These are phyloP conservation scores for Zarea fungicola DNA, from an alignment of 2,329 filamentous ascomycete species.

Conservation along the genomic window DNA sequence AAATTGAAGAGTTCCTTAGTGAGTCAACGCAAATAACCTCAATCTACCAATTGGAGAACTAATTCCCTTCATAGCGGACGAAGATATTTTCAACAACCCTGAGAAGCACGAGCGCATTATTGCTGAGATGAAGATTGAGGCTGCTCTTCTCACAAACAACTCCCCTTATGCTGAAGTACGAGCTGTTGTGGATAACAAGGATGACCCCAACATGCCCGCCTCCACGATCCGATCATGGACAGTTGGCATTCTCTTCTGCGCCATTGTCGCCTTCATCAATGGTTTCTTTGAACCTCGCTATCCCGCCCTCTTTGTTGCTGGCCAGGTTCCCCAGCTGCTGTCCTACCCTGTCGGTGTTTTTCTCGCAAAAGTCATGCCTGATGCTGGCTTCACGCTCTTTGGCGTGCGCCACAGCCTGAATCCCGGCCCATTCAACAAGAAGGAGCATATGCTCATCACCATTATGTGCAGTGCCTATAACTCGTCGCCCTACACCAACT, in stretches of 20 bases:
- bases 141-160: slow-evolving; percentile 46
- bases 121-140: slow-evolving; percentile 48
- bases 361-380: slow-evolving; percentile 41
- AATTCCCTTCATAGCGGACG: slow-evolving; percentile 11
- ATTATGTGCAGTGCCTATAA: slow-evolving; percentile 50
- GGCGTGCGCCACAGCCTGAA: slow-evolving; percentile 39
- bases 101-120: slow-evolving; percentile 38
- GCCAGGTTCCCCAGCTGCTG: slow-evolving; percentile 50
- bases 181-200: slow-evolving; percentile 49
- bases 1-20: slow-evolving; percentile 24
- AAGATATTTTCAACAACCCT: slow-evolving; percentile 30
- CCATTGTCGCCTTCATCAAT: slow-evolving; percentile 43
- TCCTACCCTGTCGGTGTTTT: slow-evolving; percentile 44
- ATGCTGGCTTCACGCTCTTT: slow-evolving; percentile 36
- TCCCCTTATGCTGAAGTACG: slow-evolving; percentile 53
- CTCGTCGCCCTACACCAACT: slow-evolving; percentile 42
- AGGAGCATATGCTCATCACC: slow-evolving; percentile 52
- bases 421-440: slow-evolving; percentile 48
- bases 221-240: slow-evolving; percentile 49
- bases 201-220: slow-evolving; percentile 42
- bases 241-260: slow-evolving; percentile 43
- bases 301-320: slow-evolving; percentile 43
- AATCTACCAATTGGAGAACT: background rate
- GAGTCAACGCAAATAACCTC: slow-evolving; percentile 17
- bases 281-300: slow-evolving; percentile 51